A percentile compares a stretch with the other conserved stretches of the same genome.
These are phyloP conservation scores for Pisolithus marmoratus DNA, from an alignment of 768 basidiomycete species.

Conservation along the genomic window DNA sequence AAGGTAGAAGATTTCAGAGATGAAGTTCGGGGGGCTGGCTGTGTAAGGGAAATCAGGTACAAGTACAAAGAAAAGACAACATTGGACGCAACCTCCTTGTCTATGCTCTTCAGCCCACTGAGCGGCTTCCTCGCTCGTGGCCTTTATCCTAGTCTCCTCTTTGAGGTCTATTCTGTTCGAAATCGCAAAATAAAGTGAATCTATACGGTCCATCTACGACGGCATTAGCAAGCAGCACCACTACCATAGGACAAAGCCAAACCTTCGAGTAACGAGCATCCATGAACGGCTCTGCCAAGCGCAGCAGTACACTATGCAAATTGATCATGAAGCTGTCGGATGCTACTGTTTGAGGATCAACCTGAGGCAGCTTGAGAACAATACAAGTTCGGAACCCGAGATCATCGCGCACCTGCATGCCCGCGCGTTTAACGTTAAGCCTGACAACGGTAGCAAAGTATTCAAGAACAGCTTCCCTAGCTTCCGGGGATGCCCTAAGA, in stretches of 20 bases:
- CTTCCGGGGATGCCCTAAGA: slow-evolving; percentile 74
- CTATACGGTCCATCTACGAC: slow-evolving; percentile 82
- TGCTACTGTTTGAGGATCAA: slow-evolving; percentile 81
- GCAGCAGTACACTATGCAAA: slow-evolving; percentile 72
- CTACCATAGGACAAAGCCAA: slow-evolving; percentile 1
- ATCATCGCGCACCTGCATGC: slow-evolving; percentile 66
- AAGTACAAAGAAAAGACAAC: not conserved
- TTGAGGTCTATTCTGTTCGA: slow-evolving; percentile 67
- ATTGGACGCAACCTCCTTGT: slow-evolving; percentile 36
- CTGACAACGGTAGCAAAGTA: slow-evolving; percentile 74
- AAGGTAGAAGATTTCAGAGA: slow-evolving; percentile 92
- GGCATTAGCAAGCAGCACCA: slow-evolving; percentile 4
- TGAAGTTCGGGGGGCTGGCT: slow-evolving; percentile 82
- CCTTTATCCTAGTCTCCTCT: slow-evolving; percentile 93
- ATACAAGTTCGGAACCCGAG: not conserved
- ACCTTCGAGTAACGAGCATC: slow-evolving; percentile 89
- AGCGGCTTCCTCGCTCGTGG: slow-evolving; percentile 80
- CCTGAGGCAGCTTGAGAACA: slow-evolving; percentile 35
- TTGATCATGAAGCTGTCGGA: slow-evolving; percentile 94
- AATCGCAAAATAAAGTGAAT: slow-evolving; percentile 71
- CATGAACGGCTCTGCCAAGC: slow-evolving; percentile 92
- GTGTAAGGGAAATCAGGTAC: not conserved
- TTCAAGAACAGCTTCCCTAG: slow-evolving; percentile 75
- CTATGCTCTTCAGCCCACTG: slow-evolving; percentile 58
- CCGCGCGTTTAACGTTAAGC: slow-evolving; percentile 80